phyloP scores from a whole-genome alignment of 75 land plant species.

The Adiantum capillusveneris region DNA sequence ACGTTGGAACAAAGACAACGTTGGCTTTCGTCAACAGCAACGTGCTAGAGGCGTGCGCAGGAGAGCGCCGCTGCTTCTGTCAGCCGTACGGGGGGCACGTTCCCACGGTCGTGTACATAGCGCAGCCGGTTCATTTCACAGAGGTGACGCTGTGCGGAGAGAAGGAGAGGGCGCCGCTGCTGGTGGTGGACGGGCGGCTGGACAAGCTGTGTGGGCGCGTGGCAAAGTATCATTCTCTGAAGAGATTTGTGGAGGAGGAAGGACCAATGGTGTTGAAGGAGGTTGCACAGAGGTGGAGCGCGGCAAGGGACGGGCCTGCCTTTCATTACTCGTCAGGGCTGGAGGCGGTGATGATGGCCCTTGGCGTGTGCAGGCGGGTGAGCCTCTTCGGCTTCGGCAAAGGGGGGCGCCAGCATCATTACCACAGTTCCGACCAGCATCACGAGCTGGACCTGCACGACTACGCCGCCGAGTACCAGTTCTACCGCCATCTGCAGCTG shows the following conservation, averaged over 20 bases:
- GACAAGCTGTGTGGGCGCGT: slow-evolving; percentile 59
- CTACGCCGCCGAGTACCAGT: slow-evolving; percentile 77
- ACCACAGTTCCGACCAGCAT: slow-evolving; percentile 76
- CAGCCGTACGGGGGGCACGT: slow-evolving; percentile 21
- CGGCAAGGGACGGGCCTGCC: too few relatives aligned
- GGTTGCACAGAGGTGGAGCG: too few relatives aligned
- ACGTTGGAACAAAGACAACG: slow-evolving; percentile 23
- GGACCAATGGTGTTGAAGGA: too few relatives aligned
- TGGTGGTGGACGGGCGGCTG: slow-evolving; percentile 68
- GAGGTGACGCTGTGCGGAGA: slow-evolving; percentile 15
- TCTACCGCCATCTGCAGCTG: too few relatives aligned
- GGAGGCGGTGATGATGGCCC: slow-evolving; percentile 85
- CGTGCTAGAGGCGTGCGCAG: slow-evolving; percentile 11
- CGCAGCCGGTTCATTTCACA: slow-evolving; percentile 19
- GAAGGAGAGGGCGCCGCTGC: slow-evolving; percentile 21
- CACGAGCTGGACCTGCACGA: slow-evolving; percentile 80
- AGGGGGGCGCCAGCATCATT: slow-evolving; percentile 66
- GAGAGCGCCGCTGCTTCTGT: slow-evolving; percentile 8
- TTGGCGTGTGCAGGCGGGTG: slow-evolving; percentile 72
- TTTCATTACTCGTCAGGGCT: slow-evolving; percentile 97
- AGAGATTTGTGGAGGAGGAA: slow-evolving; percentile 59
- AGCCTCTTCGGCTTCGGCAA: slow-evolving; percentile 90
- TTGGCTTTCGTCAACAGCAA: slow-evolving; percentile 28
- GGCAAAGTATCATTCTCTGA: slow-evolving; percentile 76
- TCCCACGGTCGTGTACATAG: slow-evolving; percentile 18